Evolutionary conservation across 495 filamentous ascomycete species (phyloP), one percentile per base, ranked within the genome.

Genomic region (Rhizodiscina lignyota): DNA sequence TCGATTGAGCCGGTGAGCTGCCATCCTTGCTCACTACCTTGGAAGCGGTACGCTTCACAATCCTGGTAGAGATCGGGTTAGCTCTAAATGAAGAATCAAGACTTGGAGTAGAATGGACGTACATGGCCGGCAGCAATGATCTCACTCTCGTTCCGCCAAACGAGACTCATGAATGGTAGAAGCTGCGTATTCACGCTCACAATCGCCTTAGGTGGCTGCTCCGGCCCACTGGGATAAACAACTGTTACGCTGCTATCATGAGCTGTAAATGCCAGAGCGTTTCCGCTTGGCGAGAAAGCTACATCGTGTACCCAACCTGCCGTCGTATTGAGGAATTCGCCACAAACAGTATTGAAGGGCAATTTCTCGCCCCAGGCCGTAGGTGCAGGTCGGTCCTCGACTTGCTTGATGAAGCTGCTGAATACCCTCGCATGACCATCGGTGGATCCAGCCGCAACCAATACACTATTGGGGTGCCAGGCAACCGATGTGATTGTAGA

Each of bases 371-470:
- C 89, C 89, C 89, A 97, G 20, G 77, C 82, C 23, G 75, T 78
- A 3, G 84, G 77, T 49, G 91, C 85, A 0, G 91, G 91, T 36
- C 84, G 68, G 38, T 70, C 66, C 55, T 97, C 89, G 27, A 86
- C 68, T 26, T 86, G 85, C 63, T 96, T 97, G 64, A 96, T 83
- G 60, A 89, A 97, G 52, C 75, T 76, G 2, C 84, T 93, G 51
- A 96, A 83, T 27, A 97, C 89, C 41, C 89, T 73, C 2, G 89
- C 89, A 47, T 97, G 89, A n/a, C 89, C 87, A 55, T 97, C 89
- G 3, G 89, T 93, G 11, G 82, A 91, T 19, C 89, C 89, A 35
- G 91, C 83, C 2, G 85, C 89, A 4, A 97, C 67, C 10, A 97
- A 72, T 1, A 96, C 91, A 1, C 79, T 86, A 62, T 97, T 97